Base-by-base conservation (phyloP, 2,329 filamentous ascomycete genomes). In the Trichoderma sp. region DNA sequence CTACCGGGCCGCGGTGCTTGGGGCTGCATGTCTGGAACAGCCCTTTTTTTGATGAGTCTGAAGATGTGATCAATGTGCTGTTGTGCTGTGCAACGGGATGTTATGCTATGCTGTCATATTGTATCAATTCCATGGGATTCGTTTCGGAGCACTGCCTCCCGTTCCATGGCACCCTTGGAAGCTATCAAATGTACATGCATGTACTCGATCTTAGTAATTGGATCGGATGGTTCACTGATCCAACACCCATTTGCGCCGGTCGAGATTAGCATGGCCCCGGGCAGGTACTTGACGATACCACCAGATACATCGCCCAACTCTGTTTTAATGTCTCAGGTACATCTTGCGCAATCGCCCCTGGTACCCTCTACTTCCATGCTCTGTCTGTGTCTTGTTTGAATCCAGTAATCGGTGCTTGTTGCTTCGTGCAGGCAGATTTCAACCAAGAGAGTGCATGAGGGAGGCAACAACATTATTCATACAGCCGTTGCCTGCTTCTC, bases 271-370 rank as follows among this genome's bases (percentile, higher is more conserved):
- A 63, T 18, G 27, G 29, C 45, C 45, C 45, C n/a, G n/a, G 45
- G 6, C n/a, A 24, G 50, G n/a, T 24, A 24, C 21, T 56, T 3
- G 56, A 16, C 33, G 29, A 27, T 45, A 31, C 33, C 45, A 11
- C 53, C 53, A 71, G 67, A 60, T 60, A 29, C 50, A 45, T 71
- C 60, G 29, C 38, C n/a, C 71, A 35, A 65, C 71, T 33, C 29
- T 56, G 71, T 56, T 65, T 64, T 53, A 38, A 65, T 73, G 60
- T 73, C 68, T 65, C 60, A 53, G 71, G 60, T 73, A 73, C 71
- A 6, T 73, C 41, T 56, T 65, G n/a, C 60, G 59, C 71, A 33
- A 56, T 65, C 14, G 21, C n/a, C 60, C 41, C 60, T 18, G 24
- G 71, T 73, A 73, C 41, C 60, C 56, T 53, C 71, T 73, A 72